Percentiles rank a stretch among this genome's conserved stretches.
These are phyloP conservation scores for Fagopyrum esculentum DNA, from an alignment of 148 eudicot species.

Conservation along the genomic window DNA sequence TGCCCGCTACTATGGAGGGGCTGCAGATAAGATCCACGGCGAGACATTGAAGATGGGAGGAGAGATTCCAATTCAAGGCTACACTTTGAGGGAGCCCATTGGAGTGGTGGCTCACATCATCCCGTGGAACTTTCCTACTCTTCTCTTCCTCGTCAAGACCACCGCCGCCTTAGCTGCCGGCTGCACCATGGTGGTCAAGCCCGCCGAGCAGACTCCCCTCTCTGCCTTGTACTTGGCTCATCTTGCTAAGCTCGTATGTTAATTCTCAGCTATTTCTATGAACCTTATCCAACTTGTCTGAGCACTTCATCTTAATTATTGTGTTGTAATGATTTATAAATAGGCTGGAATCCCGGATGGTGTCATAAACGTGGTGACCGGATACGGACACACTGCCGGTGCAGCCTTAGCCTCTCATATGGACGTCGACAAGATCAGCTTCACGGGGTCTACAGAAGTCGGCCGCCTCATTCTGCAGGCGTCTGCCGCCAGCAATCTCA, in stretches of 20 bases:
- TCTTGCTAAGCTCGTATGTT: conserved; percentile 52
- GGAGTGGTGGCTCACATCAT: conserved; percentile 74
- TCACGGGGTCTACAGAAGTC: conserved; percentile 79
- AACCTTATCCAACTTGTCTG: too few species aligned
- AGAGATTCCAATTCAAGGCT: conserved; percentile 37
- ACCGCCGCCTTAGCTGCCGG: conserved; percentile 81
- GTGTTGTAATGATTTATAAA: background rate
- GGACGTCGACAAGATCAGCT: conserved; percentile 82
- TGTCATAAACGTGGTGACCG: conserved; percentile 65
- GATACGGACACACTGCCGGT: conserved; percentile 69
- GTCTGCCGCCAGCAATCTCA: conserved; percentile 73
- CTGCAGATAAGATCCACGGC: conserved; percentile 86
- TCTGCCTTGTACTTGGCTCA: conserved; percentile 61
- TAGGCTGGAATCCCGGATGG: conserved; percentile 94
- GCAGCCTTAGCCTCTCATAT: conserved; percentile 76
- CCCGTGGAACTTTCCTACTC: conserved; percentile 72
- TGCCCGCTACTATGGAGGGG: conserved; percentile 65
- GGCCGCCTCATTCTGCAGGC: conserved; percentile 71
- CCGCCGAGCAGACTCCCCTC: conserved; percentile 30
- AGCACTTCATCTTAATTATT: background rate
- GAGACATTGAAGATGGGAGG: conserved; percentile 61
- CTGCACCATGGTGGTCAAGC: conserved; percentile 73
- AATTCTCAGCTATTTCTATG: too few species aligned
- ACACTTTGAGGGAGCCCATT: conserved; percentile 67
- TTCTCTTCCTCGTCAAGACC: conserved; percentile 53